A percentile compares a stretch with the other conserved stretches of the same genome.
Evolutionary conservation across 805 yeast genomes (phyloP).

Genomic region (Candida argentea): DNA sequence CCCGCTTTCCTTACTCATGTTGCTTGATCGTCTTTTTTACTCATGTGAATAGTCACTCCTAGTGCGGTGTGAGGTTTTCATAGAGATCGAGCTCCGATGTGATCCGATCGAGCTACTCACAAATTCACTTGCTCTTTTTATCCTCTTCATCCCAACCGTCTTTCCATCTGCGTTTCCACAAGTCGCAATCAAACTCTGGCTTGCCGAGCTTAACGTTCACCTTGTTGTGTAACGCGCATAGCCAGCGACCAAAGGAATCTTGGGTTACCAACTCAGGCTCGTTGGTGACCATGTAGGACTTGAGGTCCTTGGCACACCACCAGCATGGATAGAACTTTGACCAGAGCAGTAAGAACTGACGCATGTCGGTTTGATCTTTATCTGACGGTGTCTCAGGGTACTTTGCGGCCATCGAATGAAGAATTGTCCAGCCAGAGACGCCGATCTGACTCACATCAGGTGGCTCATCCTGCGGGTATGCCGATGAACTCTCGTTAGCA

Average conservation of each 20-base stretch:
- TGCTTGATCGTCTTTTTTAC: too few relatives aligned
- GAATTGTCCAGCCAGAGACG: constrained; percentile 80
- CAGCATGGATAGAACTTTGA: constrained; percentile 86
- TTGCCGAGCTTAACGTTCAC: constrained; percentile 87
- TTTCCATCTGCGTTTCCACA: constrained; percentile 92
- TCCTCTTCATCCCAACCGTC: constrained; percentile 77
- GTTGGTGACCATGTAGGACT: constrained; percentile 40
- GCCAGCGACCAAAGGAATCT: constrained; percentile 81
- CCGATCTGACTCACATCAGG: constrained; percentile 82
- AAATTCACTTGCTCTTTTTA: too few relatives aligned
- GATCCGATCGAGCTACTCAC: too few relatives aligned
- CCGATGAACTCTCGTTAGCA: constrained; percentile 3
- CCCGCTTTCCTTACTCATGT: too few relatives aligned
- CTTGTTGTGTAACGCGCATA: constrained; percentile 90
- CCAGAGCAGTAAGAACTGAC: constrained; percentile 57
- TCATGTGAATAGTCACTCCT: too few relatives aligned
- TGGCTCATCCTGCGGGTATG: constrained; percentile 45
- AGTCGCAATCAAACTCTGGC: constrained; percentile 72
- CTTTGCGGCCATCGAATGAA: constrained; percentile 83
- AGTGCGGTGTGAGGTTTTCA: too few relatives aligned
- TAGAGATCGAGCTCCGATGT: too few relatives aligned
- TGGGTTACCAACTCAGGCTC: constrained; percentile 55
- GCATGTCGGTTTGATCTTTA: constrained; percentile 61
- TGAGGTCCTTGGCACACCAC: constrained; percentile 85
- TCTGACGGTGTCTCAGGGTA: constrained; percentile 65